Evolutionary conservation across 306 rosid species (phyloP), one percentile per base, ranked within the genome.

Genomic region (Quercus gilva): DNA sequence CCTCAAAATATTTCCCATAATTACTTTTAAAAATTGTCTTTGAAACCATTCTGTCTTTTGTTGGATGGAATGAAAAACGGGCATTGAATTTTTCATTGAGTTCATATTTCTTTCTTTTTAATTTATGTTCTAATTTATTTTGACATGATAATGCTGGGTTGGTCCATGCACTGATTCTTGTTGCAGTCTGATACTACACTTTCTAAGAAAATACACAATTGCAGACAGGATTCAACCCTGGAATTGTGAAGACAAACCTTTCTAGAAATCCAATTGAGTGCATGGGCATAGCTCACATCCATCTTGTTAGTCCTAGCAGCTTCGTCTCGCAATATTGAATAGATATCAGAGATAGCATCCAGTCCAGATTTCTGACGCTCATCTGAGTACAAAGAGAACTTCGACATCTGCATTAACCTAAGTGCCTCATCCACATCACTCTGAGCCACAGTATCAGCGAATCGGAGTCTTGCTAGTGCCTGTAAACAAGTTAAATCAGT

Each of bases 321-420:
- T 89, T 90, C 97, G 82, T 96, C 99, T 29, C 96, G 94, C 79
- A 96, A 82, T 74, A 96, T 89, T 78, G 99, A 96, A 86, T 93
- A 96, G 69, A 96, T 96, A 86, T 93, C 98, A 25, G 98, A 93
- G 79, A 93, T 91, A 52, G 98, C 93, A 87, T 96, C 98, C 43
- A 96, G 91, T 72, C 99, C 99, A 45, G 99, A 93, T 83, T 52
- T 91, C 80, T 95, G 98, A 45, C 96, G 99, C 76, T 95, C 99
- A 3, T 93, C 97, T 1, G 99, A 93, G 83, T 96, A 96, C 81
- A 96, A 77, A 55, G 99, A 96, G 85, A 96, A 96, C 81, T 96
- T 93, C 4, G 98, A 96, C 99, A 96, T 93, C 85, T 96, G 98
- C 99, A 96, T 96, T 84, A 96, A 84, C 82, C 99, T 87, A 78